phyloP scores from a whole-genome alignment of 108 stramenopile species.

The Phaeodactylum tricornutum region DNA sequence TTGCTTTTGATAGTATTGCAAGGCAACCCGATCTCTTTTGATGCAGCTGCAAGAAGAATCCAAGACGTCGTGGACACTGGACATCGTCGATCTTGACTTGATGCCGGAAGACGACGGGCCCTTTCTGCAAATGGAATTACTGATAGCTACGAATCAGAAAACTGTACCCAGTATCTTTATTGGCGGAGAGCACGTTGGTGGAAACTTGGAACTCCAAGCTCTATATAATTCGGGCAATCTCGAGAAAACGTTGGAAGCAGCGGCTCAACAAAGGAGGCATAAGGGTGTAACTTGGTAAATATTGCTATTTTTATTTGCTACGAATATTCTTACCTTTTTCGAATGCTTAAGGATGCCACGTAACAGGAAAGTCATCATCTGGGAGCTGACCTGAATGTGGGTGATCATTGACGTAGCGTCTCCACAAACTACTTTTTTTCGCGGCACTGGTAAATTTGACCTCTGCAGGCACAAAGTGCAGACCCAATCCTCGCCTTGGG shows the following conservation, averaged over 20 bases:
- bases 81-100: neutral
- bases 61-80: neutral
- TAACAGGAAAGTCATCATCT: slow-evolving; percentile 2
- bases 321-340: no score
- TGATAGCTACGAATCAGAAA: slow-evolving; percentile 21
- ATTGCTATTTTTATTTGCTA: no score
- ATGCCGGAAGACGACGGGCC: neutral
- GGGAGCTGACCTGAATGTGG: neutral
- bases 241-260: neutral
- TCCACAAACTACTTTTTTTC: slow-evolving; percentile 56
- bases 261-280: no score
- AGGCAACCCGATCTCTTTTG: neutral
- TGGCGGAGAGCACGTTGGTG: slow-evolving; percentile 21
- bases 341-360: slow-evolving; percentile 1
- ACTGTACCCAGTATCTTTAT: slow-evolving; percentile 52
- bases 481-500: slow-evolving; percentile 62
- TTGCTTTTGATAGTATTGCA: no score
- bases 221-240: neutral
- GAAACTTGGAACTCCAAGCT: neutral
- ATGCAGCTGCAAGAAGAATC: neutral
- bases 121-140: neutral
- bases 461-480: slow-evolving; percentile 69
- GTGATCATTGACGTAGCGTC: slow-evolving; percentile 25
- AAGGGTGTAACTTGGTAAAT: no score
- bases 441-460: slow-evolving; percentile 64